phyloP scores from a whole-genome alignment of 2,329 filamentous ascomycete species.

The Cladosporium austrohemisphaericum region DNA sequence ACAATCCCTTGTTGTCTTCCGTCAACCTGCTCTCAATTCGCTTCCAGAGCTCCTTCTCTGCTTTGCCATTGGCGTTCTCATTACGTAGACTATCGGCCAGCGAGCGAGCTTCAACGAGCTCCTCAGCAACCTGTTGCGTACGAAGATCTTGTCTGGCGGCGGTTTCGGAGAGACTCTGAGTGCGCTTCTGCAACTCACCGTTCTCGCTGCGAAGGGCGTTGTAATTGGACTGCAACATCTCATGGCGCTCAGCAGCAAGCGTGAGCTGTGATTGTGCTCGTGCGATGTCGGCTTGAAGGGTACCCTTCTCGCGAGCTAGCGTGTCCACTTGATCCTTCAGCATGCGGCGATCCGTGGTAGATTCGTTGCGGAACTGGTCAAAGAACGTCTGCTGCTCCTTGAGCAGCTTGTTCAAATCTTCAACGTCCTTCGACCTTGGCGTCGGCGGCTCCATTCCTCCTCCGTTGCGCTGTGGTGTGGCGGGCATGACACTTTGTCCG shows the following conservation, averaged over 20 bases:
- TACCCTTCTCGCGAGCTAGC: slow-evolving; percentile 75
- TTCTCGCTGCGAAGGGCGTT: slow-evolving; percentile 81
- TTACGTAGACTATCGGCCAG: slow-evolving; percentile 82
- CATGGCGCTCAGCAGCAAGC: slow-evolving; percentile 76
- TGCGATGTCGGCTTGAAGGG: slow-evolving; percentile 77
- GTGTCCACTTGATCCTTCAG: slow-evolving; percentile 81
- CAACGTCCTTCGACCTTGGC: slow-evolving; percentile 55
- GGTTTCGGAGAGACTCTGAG: slow-evolving; percentile 70
- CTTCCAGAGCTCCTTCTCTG: slow-evolving; percentile 92
- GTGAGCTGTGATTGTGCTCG: slow-evolving; percentile 76
- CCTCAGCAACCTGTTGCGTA: slow-evolving; percentile 88
- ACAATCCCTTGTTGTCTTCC: slow-evolving; percentile 80
- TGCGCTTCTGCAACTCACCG: slow-evolving; percentile 77
- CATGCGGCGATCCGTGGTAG: slow-evolving; percentile 73
- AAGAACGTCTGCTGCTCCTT: slow-evolving; percentile 87
- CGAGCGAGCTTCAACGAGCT: slow-evolving; percentile 80
- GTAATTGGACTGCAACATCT: slow-evolving; percentile 87
- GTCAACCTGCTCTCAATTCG: slow-evolving; percentile 83
- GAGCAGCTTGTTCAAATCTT: slow-evolving; percentile 71
- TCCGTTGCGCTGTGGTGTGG: slow-evolving; percentile 42
- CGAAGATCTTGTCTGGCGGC: slow-evolving; percentile 85
- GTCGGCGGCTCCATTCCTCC: slow-evolving; percentile 33
- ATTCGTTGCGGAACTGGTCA: slow-evolving; percentile 83
- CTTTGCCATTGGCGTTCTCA: slow-evolving; percentile 88
- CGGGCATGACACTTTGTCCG: slow-evolving; percentile 60